Conservation (phyloP, 169 alveolate species). For the Eimeria necatrix region DNA sequence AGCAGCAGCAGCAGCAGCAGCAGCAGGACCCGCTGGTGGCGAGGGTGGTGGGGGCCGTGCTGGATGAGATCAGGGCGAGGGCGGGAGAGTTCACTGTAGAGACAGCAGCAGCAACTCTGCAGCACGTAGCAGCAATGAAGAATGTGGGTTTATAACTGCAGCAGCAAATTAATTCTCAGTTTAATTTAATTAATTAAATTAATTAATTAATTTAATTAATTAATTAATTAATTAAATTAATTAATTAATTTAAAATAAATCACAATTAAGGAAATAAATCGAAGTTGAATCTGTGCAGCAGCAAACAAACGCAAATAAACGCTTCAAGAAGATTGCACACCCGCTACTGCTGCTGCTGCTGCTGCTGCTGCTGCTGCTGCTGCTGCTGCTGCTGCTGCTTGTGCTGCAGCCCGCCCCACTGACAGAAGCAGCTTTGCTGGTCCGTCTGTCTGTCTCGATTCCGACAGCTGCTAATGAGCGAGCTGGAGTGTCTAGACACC, state of each 20-base stretch:
- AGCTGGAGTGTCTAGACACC: background rate
- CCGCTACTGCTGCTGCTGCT: too few species aligned
- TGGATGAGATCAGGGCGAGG: constrained; percentile 8
- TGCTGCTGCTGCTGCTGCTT: background rate
- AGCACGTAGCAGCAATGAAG: background rate
- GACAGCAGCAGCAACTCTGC: background rate
- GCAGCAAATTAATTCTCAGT: too few species aligned
- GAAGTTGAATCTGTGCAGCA: too few species aligned
- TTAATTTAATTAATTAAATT: too few species aligned
- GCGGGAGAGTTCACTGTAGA: background rate
- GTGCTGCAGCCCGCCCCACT: background rate
- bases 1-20: background rate
- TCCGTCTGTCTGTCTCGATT: background rate
- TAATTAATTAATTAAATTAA: too few species aligned
- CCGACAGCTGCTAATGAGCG: background rate
- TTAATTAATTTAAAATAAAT: too few species aligned
- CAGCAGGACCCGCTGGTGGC: background rate
- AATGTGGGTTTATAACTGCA: too few species aligned
- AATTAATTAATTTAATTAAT: too few species aligned
- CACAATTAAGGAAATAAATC: too few species aligned
- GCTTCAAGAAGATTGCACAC: too few species aligned
- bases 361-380: too few species aligned
- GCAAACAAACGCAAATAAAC: too few species aligned
- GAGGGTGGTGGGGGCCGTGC: background rate
- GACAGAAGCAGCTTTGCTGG: background rate